Conservation (phyloP, 345 rosid species). For the Citrus sinensis region DNA sequence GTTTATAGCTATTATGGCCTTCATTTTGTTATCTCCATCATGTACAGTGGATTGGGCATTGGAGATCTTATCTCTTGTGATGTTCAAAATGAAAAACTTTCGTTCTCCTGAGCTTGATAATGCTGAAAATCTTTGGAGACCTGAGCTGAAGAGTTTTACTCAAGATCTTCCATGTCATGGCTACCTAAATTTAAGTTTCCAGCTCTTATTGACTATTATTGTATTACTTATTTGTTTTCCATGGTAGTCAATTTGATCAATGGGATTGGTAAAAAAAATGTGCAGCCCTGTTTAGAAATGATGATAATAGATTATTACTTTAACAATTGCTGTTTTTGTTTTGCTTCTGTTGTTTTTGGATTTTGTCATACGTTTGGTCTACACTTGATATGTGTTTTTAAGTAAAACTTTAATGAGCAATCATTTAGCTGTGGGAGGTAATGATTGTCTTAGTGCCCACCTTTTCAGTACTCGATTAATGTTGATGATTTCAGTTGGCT, state of each 20-base stretch:
- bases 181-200: neutral
- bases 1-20: too few species aligned
- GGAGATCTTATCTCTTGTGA: conserved; percentile 31
- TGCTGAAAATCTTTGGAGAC: conserved; percentile 44
- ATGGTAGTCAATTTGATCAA: neutral
- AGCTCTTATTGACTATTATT: neutral
- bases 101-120: conserved; percentile 46
- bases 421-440: too few species aligned
- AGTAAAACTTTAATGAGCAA: neutral
- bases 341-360: neutral
- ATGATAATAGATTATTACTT: neutral
- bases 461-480: too few species aligned
- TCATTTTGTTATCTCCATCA: neutral
- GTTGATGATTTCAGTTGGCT: neutral
- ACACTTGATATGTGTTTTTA: neutral
- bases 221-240: neutral
- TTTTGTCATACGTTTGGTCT: neutral
- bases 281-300: neutral
- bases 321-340: neutral
- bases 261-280: neutral
- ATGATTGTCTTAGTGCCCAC: too few species aligned
- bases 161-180: conserved; percentile 4
- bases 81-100: conserved; percentile 34
- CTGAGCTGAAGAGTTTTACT: conserved; percentile 41
- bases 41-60: neutral